phyloP scores from a whole-genome alignment of 2,329 filamentous ascomycete species.

The Verticillium dahliae region DNA sequence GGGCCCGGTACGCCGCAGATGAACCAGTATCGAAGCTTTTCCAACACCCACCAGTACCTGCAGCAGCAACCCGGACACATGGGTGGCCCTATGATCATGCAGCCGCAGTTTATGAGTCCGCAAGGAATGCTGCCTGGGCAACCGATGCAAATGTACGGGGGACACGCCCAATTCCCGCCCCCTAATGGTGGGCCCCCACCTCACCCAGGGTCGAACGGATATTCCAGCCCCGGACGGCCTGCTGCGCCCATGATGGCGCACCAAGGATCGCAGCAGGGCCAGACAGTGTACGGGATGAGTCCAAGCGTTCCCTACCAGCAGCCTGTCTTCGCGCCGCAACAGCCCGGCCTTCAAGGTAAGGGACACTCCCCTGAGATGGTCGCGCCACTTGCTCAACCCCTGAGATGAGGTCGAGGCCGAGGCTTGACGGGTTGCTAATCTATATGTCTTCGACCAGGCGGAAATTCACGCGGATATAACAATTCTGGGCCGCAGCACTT shows the following conservation, averaged over 20 bases:
- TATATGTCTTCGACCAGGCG: constrained; percentile 36
- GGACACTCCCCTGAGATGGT: constrained; percentile 18
- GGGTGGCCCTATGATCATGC: constrained; percentile 74
- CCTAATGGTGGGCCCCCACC: constrained; percentile 44
- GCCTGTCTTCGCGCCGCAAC: constrained; percentile 64
- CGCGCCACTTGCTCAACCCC: not conserved
- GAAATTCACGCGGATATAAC: constrained; percentile 53
- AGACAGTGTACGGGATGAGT: constrained; percentile 70
- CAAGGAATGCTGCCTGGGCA: constrained; percentile 63
- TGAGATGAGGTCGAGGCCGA: not conserved
- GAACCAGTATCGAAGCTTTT: constrained; percentile 63
- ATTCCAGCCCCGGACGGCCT: constrained; percentile 79
- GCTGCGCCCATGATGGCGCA: constrained; percentile 87
- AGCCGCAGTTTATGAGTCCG: constrained; percentile 68
- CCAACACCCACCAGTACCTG: constrained; percentile 66
- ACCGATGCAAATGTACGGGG: constrained; percentile 75
- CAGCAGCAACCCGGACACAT: constrained; percentile 65
- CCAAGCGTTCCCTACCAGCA: constrained; percentile 69
- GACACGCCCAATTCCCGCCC: constrained; percentile 57
- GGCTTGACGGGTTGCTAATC: constrained; percentile 25
- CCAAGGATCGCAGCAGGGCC: constrained; percentile 88
- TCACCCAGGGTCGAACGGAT: constrained; percentile 66
- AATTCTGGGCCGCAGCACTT: constrained; percentile 55
- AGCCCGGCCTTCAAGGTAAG: constrained; percentile 65
- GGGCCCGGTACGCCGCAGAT: constrained; percentile 65